Evolutionary conservation across 2,329 filamentous ascomycete species (phyloP), one percentile per base, ranked within the genome.

Genomic region (Pyrenochaeta sp.): DNA sequence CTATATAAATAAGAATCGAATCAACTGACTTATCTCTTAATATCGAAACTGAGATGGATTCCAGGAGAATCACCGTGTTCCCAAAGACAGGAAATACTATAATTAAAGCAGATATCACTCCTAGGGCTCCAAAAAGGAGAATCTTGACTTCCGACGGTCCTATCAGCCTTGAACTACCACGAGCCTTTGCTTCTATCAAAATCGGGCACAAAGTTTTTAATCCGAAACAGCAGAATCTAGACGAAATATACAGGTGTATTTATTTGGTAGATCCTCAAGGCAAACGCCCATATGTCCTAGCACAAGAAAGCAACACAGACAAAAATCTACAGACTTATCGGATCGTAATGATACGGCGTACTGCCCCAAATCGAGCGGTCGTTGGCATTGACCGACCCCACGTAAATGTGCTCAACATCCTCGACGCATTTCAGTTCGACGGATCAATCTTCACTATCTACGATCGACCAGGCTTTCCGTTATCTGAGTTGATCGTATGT

Each of bases 341-440:
- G 8, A 49, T 60, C 9, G 28, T 63, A 8, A 61, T 61, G 28
- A 65, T 63, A 6, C 22, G 30, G 51, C 47, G 39, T 53, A 61
- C 50, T 15, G 37, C 37, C 24, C n/a, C n/a, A n/a, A 50, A 59
- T 1, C 56, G 55, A 45, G 24, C 48, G 1, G 34, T 64, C 28
- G 6, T 56, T 56, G 27, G 56, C 5, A 15, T 64, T 36, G 52
- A 39, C 10, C 49, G 54, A 19, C 54, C 12, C 0, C 45, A 62
- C 25, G 43, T 28, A 6, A 60, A 66, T 54, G 22, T 66, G 42
- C 58, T 66, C 5, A 64, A 66, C 45, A 60, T 66, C 4, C 1
- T 62, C 6, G 44, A 43, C 49, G 50, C 61, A 5, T 66, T 66
- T 24, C 5, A n/a, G 24, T 55, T 53, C 47, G 3, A 57, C 2